Percentiles rank a stretch among this genome's conserved stretches.
Conservation (phyloP, 164 flowering plant species). For the Stephania japonica region DNA sequence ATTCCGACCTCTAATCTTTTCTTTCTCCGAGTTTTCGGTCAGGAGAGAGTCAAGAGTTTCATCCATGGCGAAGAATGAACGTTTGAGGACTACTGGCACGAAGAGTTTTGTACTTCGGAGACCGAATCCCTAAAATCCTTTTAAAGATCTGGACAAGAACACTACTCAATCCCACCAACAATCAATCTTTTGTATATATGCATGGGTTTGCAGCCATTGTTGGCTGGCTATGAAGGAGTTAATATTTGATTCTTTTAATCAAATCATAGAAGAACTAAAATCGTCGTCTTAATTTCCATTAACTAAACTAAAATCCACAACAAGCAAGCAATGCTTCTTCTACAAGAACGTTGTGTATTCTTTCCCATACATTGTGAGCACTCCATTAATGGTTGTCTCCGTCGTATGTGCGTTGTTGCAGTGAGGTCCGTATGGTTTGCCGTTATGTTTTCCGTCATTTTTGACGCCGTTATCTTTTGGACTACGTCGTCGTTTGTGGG, state of each 20-base stretch:
- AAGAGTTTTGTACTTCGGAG: conserved; percentile 2
- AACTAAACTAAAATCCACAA: too few species aligned
- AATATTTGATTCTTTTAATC: too few species aligned
- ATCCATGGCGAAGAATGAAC: background rate
- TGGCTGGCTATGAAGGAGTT: background rate
- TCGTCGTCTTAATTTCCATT: too few species aligned
- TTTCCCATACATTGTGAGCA: too few species aligned
- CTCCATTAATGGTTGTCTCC: too few species aligned
- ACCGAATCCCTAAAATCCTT: background rate
- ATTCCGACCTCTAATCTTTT: background rate
- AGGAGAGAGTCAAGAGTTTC: background rate
- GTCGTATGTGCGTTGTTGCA: background rate
- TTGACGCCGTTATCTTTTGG: background rate
- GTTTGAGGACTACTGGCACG: background rate
- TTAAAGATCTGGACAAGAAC: background rate
- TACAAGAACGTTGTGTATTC: too few species aligned
- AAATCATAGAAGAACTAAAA: too few species aligned
- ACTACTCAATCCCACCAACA: background rate
- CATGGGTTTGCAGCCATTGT: conserved; percentile 3
- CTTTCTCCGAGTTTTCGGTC: conserved; percentile 4
- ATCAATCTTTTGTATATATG: background rate
- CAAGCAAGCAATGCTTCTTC: too few species aligned
- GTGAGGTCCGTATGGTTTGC: background rate
- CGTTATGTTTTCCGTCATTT: background rate
- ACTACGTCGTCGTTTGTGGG: background rate